Evolutionary conservation across 2,329 filamentous ascomycete genomes (phyloP).

Genomic region (Aspergillus clavatus): DNA sequence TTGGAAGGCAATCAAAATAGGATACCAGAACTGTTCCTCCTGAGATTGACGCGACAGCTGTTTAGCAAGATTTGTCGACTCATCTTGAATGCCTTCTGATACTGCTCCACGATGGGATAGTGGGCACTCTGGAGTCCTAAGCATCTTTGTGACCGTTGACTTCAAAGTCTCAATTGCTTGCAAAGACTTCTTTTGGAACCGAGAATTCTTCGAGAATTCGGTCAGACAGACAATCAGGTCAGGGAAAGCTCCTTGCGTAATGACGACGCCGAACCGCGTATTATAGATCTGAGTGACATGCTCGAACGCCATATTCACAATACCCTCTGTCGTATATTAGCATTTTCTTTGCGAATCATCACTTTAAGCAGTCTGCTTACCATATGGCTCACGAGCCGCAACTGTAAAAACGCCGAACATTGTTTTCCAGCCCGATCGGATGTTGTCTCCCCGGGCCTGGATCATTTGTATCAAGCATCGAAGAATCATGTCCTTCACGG

Average conservation of each 20-base stretch:
- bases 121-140: slow-evolving; percentile 91
- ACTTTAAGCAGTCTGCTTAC: slow-evolving; percentile 36
- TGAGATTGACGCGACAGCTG: slow-evolving; percentile 75
- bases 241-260: slow-evolving; percentile 93
- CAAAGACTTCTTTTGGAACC: slow-evolving; percentile 96
- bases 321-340: slow-evolving; percentile 60
- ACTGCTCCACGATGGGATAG: slow-evolving; percentile 63
- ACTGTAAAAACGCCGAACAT: slow-evolving; percentile 99
- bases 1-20: slow-evolving; percentile 95
- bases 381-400: slow-evolving; percentile 82
- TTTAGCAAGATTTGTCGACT: slow-evolving; percentile 49
- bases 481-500: slow-evolving; percentile 96
- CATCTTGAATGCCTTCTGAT: slow-evolving; percentile 40
- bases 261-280: slow-evolving; percentile 89
- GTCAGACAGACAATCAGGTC: slow-evolving; percentile 95
- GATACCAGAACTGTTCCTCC: slow-evolving; percentile 98
- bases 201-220: slow-evolving; percentile 97
- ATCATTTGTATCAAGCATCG: slow-evolving; percentile 99
- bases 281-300: slow-evolving; percentile 96
- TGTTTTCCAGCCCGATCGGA: slow-evolving; percentile 95
- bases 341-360: not conserved
- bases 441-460: slow-evolving; percentile 91
- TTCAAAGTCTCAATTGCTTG: slow-evolving; percentile 94
- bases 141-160: slow-evolving; percentile 88
- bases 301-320: slow-evolving; percentile 94